Base-by-base conservation (phyloP, 2,329 filamentous ascomycete species). In the Penicillium sp. region DNA sequence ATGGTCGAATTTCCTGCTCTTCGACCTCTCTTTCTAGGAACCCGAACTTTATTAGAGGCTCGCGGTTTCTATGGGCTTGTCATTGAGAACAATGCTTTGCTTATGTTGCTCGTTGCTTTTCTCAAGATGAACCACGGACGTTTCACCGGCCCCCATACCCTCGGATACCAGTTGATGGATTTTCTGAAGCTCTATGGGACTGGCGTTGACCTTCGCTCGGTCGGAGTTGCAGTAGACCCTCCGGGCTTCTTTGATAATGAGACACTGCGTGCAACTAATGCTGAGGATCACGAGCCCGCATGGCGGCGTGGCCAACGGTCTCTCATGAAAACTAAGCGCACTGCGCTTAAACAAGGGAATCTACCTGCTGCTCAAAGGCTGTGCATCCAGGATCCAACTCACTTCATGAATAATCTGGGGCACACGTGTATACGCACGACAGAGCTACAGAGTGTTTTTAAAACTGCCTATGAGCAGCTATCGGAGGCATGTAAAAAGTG, bases 341-440 rank as follows among this genome's bases (percentile, higher is more conserved):
- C 59, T 35, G 59, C 73, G 65, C 56, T 70, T 57, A 11, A 70
- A 5, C 64, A 56, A 38, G 53, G 62, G n/a, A 72, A 72, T 40
- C 14, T 41, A 0, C 47, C 51, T 16, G 51, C 54, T 14, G 62
- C 63, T 4, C 58, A 73, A 48, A 68, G 80, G 44, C 70, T 85
- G 44, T 80, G 73, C 52, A 69, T 86, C 13, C 81, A 84, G 65
- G 82, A 86, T 58, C 83, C 83, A 0, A 79, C 80, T 7, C 76
- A 84, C 60, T 73, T 75, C 18, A 73, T 74, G 60, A 84, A 83
- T 62, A 80, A 86, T 60, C 72, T 85, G 1, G 83, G 83, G 30
- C 68, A 70, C 39, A 75, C 75, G 47, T 74, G 69, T 40, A 68
- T 74, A 48, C 73, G 73, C 13, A 79, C 81, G 54, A 74, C 74